Conservation (phyloP, 2,329 filamentous ascomycete species). For the Samsoniella hepiali region DNA sequence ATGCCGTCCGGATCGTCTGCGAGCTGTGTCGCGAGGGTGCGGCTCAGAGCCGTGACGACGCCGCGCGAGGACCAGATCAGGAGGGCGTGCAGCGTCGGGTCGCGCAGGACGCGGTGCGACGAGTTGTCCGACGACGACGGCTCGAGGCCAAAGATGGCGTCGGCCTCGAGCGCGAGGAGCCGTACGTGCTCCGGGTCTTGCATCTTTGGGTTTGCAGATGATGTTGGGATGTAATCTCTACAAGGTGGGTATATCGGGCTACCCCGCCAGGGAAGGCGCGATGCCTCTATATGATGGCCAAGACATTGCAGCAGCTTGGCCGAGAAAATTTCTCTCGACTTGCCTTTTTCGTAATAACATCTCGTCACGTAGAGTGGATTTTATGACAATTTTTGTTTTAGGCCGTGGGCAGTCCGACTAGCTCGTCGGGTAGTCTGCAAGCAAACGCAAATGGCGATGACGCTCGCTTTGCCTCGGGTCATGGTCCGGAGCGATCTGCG, state of each 20-base stretch:
- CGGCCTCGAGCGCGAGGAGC: slow-evolving; percentile 4
- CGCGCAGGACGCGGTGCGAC: background rate
- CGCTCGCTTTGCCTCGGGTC: background rate
- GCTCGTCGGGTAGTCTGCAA: background rate
- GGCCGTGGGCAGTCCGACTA: background rate
- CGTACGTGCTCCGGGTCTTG: background rate
- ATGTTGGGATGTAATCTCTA: background rate
- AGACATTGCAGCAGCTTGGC: background rate
- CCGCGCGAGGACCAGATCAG: background rate
- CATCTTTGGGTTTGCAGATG: background rate
- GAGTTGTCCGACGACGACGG: background rate
- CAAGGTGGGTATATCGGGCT: background rate
- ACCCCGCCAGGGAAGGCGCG: background rate
- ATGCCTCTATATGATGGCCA: background rate
- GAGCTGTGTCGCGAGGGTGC: background rate
- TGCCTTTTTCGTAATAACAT: background rate
- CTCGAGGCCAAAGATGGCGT: slow-evolving; percentile 17
- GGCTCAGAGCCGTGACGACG: slow-evolving; percentile 4
- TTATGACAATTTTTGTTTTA: background rate
- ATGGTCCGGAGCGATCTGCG: background rate
- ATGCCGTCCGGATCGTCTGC: background rate
- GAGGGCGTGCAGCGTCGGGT: background rate
- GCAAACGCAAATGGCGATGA: background rate
- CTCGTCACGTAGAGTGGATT: background rate
- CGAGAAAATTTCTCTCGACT: background rate